phyloP scores from a whole-genome alignment of 768 basidiomycete genomes.

The Mycena capillaripes region DNA sequence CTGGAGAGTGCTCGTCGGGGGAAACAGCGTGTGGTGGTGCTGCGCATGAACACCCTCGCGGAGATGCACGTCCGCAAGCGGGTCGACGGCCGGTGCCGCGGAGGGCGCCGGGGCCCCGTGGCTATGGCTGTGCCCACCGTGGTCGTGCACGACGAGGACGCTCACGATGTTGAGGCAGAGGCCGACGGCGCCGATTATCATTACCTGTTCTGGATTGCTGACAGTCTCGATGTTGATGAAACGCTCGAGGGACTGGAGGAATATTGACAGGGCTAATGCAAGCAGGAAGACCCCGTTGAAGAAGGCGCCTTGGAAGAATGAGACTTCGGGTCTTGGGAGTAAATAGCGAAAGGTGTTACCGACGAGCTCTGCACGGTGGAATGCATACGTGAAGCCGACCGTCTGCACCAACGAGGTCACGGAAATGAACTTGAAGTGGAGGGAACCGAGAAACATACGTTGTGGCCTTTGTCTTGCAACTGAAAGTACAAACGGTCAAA shows the following conservation, averaged over 20 bases:
- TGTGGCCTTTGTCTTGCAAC: slow-evolving; percentile 60
- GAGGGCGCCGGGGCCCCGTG: slow-evolving; percentile 29
- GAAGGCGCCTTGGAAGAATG: slow-evolving; percentile 57
- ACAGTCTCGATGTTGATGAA: slow-evolving; percentile 64
- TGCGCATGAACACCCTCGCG: slow-evolving; percentile 47
- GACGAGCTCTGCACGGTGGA: slow-evolving; percentile 69
- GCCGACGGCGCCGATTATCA: slow-evolving; percentile 65
- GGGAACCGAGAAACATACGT: slow-evolving; percentile 46
- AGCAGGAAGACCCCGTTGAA: slow-evolving; percentile 69
- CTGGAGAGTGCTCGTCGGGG: slow-evolving; percentile 49
- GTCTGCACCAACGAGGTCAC: slow-evolving; percentile 48
- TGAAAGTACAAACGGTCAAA: slow-evolving; percentile 28
- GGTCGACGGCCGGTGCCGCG: slow-evolving; percentile 16
- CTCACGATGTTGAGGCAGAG: slow-evolving; percentile 63
- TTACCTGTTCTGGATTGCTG: slow-evolving; percentile 57
- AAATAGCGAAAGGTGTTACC: slow-evolving; percentile 48
- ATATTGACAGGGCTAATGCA: slow-evolving; percentile 66
- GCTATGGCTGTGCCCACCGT: slow-evolving; percentile 55
- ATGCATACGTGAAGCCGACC: slow-evolving; percentile 66
- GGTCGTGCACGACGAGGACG: slow-evolving; percentile 65
- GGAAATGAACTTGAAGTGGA: slow-evolving; percentile 12
- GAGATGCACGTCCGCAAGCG: slow-evolving; percentile 31
- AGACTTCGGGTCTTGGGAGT: not conserved
- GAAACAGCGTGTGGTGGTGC: slow-evolving; percentile 63
- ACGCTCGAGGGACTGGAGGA: slow-evolving; percentile 66